Evolutionary conservation across 1,284 basidiomycete species (phyloP).

Genomic region (Ustilago xerochloae): DNA sequence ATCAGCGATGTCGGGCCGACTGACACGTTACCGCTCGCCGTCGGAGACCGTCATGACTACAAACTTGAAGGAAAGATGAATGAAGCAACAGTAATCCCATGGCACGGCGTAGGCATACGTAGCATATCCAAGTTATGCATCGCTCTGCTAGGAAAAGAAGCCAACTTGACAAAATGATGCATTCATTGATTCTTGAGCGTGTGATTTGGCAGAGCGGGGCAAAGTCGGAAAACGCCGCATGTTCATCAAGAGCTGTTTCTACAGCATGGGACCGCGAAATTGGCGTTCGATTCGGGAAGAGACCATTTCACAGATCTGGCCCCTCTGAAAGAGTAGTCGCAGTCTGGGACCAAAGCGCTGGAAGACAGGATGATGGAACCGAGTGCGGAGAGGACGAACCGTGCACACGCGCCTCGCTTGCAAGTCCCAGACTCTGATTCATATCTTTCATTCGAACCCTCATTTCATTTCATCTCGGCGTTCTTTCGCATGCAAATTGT

Average conservation of each 20-base stretch:
- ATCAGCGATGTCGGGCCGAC: neutral
- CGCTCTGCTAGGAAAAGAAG: too few relatives aligned
- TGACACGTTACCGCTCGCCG: neutral
- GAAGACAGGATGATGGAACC: neutral
- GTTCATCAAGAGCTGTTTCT: too few relatives aligned
- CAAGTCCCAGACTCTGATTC: neutral
- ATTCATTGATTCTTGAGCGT: neutral
- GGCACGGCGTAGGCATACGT: too few relatives aligned
- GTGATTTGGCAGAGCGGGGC: neutral
- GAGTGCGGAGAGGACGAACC: neutral
- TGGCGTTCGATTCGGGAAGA: too few relatives aligned
- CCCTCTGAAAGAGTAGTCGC: neutral
- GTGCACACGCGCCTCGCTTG: conserved; percentile 20
- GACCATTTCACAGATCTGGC: too few relatives aligned
- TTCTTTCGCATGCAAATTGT: too few relatives aligned
- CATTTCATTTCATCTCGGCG: neutral
- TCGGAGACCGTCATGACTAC: too few relatives aligned
- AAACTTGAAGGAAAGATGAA: too few relatives aligned
- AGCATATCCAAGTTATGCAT: too few relatives aligned
- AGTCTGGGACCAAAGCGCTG: neutral
- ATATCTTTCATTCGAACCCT: neutral
- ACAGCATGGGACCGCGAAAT: too few relatives aligned
- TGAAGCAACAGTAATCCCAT: too few relatives aligned
- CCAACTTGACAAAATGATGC: neutral
- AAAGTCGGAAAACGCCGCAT: neutral